These are phyloP conservation scores for Leishmania braziliensis DNA, from an alignment of 208 protist genomes.

Conservation along the genomic window DNA sequence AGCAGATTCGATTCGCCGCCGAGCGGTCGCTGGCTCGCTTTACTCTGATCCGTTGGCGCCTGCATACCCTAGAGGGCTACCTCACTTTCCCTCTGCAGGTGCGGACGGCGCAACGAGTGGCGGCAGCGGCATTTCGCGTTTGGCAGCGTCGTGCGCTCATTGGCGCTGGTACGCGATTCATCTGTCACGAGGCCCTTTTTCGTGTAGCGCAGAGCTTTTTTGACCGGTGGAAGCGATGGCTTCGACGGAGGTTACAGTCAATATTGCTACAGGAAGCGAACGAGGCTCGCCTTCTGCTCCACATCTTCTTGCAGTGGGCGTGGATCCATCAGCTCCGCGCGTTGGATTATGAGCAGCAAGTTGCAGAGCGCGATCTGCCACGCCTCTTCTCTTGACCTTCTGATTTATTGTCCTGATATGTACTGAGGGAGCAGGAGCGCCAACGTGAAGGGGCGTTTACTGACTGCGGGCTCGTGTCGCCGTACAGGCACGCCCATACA, in stretches of 20 bases:
- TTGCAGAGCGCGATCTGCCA: neutral
- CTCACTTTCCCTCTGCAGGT: constrained; percentile 22
- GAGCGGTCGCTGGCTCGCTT: constrained; percentile 28
- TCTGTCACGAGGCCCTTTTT: constrained; percentile 21
- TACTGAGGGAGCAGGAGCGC: neutral
- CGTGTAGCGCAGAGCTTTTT: constrained; percentile 17
- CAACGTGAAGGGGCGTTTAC: neutral
- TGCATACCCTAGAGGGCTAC: constrained; percentile 12
- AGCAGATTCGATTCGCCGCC: constrained; percentile 18
- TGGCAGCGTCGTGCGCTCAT: constrained; percentile 24
- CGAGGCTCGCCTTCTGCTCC: constrained; percentile 11
- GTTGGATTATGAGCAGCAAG: constrained; percentile 9
- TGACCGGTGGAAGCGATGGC: constrained; percentile 37
- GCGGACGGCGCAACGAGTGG: constrained; percentile 11
- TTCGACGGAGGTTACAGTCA: constrained; percentile 23
- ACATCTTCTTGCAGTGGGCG: constrained; percentile 19
- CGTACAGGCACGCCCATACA: neutral
- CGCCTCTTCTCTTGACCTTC: neutral
- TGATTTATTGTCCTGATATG: neutral
- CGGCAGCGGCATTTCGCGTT: constrained; percentile 5
- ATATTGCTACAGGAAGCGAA: constrained; percentile 15
- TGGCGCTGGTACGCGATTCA: constrained; percentile 1
- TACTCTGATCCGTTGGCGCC: constrained; percentile 18
- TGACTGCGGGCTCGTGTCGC: neutral
- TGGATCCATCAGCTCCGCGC: constrained; percentile 25